Evolutionary conservation across 176 grass and related monocot genomes (phyloP).

Genomic region (Phoenix dactylifera): DNA sequence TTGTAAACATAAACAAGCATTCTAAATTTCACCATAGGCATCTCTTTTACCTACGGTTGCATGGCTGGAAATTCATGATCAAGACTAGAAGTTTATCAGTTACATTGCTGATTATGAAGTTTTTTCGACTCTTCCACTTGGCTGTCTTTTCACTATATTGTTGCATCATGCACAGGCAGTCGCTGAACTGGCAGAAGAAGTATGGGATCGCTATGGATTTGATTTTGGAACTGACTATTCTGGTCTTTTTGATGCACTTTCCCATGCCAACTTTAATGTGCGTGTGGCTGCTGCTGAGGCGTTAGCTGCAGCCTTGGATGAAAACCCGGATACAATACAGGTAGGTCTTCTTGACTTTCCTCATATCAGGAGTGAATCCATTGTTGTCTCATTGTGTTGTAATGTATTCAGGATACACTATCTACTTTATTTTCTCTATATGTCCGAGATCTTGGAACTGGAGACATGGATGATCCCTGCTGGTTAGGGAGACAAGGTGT

Average conservation of each 20-base stretch:
- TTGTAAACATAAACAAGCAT: too few relatives aligned
- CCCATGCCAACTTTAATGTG: slow-evolving; percentile 84
- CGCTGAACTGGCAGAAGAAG: slow-evolving; percentile 84
- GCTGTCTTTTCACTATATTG: neutral
- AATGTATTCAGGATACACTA: slow-evolving; percentile 64
- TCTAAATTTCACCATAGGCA: too few relatives aligned
- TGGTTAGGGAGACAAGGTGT: slow-evolving; percentile 96
- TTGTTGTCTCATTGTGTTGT: slow-evolving; percentile 7
- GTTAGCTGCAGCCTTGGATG: slow-evolving; percentile 86
- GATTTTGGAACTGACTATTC: slow-evolving; percentile 80
- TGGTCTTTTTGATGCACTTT: slow-evolving; percentile 70
- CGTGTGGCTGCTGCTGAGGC: slow-evolving; percentile 82
- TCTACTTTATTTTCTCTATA: slow-evolving; percentile 76
- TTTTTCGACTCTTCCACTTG: too few relatives aligned
- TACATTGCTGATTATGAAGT: too few relatives aligned
- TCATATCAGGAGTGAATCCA: neutral
- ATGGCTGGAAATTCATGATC: too few relatives aligned
- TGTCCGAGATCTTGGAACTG: slow-evolving; percentile 60
- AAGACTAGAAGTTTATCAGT: too few relatives aligned
- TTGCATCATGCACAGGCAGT: slow-evolving; percentile 42
- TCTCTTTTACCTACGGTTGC: too few relatives aligned
- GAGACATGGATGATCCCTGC: slow-evolving; percentile 45
- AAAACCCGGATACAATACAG: slow-evolving; percentile 77
- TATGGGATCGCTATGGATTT: slow-evolving; percentile 87
- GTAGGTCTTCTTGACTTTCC: slow-evolving; percentile 29